Base-by-base conservation (phyloP, 768 basidiomycete species). In the Lyophyllum atratum region DNA sequence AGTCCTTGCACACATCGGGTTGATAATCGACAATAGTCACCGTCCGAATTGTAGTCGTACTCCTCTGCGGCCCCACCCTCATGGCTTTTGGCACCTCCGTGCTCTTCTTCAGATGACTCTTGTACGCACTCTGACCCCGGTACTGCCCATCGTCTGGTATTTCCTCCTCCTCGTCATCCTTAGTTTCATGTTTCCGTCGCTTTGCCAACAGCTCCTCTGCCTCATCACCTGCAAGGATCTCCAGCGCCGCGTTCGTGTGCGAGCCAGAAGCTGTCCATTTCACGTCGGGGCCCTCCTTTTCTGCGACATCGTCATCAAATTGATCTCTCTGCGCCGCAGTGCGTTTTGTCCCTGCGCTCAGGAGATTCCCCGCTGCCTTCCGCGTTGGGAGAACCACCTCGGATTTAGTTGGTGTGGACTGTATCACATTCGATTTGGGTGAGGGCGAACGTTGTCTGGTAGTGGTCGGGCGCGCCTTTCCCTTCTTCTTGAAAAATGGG, bases 1-100 rank as follows among this genome's bases (percentile, higher is more conserved):
- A 99, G 73, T 98, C 96, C 73, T 99, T 99, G 75, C 96, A 99
- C 17, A 99, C 96, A 67, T 98, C 96, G 2, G 96, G 96, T 72
- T 99, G 96, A 74, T 98, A 99, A 78, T 99, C 96, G 45, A 92
- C 83, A 56, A 98, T 88, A 3, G 96, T 98, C 45, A 96, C 95
- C 2, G 93, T 95, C 54, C 94, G 84, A 63, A 99, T 93, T 57
- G 91, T 98, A 75, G 70, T 90, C 43, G 75, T 85, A 68, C 74
- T 87, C 70, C 87, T 79, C 71, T 90, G 93, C 62, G 84, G 96
- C 47, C 84, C 95, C 52, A 85, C 86, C 60, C 88, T 85, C 88
- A 95, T 95, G 17, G 89, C 86, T 70, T 94, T 95, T 2, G 93
- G 90, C 9, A 93, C 70, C 67, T 94, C 91, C 65, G 89, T 85